Evolutionary conservation across 2,329 filamentous ascomycete genomes (phyloP).

Genomic region (Macroventuria anomochaeta): DNA sequence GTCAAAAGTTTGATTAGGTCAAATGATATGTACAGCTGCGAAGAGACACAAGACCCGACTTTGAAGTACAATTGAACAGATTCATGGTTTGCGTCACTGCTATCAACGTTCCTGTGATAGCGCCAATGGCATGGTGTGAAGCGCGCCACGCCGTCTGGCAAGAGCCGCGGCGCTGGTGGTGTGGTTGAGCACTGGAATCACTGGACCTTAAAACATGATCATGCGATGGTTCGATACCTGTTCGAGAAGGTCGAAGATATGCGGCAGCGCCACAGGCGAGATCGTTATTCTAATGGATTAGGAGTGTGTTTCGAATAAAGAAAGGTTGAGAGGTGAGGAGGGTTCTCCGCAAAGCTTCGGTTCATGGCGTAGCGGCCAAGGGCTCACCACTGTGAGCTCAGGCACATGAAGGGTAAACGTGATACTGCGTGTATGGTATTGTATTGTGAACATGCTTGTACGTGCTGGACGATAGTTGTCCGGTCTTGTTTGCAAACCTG

Average conservation of each 20-base stretch:
- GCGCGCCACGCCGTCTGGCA: constrained; percentile 7
- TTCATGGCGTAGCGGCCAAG: constrained; percentile 11
- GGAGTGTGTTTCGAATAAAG: neutral
- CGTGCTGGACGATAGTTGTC: no score
- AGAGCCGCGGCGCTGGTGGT: neutral
- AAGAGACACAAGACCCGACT: no score
- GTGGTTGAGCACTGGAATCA: neutral
- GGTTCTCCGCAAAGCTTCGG: neutral
- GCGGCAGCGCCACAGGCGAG: neutral
- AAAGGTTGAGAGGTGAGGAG: no score
- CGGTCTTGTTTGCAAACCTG: neutral
- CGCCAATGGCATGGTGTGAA: constrained; percentile 3
- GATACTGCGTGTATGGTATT: neutral
- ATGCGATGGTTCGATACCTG: constrained; percentile 4
- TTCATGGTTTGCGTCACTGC: constrained; percentile 9
- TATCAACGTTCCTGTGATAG: neutral
- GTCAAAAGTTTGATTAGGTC: no score
- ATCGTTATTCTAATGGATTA: neutral
- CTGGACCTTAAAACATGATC: neutral
- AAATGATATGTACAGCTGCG: no score
- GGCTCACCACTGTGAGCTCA: neutral
- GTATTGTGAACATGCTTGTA: no score
- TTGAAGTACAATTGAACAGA: no score
- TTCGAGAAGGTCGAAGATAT: constrained; percentile 1
- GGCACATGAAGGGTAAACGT: neutral